These are phyloP conservation scores for Oxyria digyna DNA, from an alignment of 148 eudicot species.

Conservation along the genomic window DNA sequence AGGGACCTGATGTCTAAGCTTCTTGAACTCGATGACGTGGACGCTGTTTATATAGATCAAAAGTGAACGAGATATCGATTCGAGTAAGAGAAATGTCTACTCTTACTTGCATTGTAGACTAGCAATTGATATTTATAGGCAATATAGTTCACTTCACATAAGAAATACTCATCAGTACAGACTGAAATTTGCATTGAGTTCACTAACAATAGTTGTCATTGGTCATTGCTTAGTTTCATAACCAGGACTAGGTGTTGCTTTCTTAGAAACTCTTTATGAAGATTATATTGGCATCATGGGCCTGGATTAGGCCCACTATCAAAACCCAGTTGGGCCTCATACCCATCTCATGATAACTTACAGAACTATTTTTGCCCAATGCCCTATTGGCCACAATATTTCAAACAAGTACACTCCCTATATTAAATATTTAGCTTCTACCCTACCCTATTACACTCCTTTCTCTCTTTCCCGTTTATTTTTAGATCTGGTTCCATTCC, in stretches of 20 bases:
- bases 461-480: no score
- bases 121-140: not conserved
- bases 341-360: not conserved
- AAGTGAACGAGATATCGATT: constrained; percentile 14
- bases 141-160: not conserved
- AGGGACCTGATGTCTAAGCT: constrained; percentile 78
- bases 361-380: no score
- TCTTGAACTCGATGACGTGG: constrained; percentile 95
- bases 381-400: no score
- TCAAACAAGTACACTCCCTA: no score
- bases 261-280: no score
- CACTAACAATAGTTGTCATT: not conserved
- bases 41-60: constrained; percentile 90
- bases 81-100: not conserved
- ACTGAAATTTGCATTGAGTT: no score
- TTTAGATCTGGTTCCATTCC: no score
- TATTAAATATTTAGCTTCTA: no score
- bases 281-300: not conserved
- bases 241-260: no score
- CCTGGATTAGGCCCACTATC: not conserved
- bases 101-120: not conserved
- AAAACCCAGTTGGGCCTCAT: not conserved
- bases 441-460: no score
- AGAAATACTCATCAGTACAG: not conserved
- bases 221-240: no score